Base-by-base conservation (phyloP, 805 yeast species). In the Myxozyma neotropica region DNA sequence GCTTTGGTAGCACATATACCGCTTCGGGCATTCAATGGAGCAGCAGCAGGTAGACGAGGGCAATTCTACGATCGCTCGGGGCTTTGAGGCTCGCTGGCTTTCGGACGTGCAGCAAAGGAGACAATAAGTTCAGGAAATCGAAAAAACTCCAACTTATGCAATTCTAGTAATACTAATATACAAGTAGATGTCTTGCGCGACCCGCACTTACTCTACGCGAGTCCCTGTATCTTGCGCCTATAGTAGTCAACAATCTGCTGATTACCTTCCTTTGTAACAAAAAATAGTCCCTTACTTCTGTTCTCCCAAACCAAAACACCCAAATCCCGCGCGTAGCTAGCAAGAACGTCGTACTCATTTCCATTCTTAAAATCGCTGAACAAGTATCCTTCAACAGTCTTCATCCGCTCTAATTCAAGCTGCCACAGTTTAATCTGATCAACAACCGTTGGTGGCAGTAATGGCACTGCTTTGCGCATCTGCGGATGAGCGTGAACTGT, bases 401-500 rank as follows among this genome's bases (percentile, higher is more conserved):
- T 85, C 65, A 94, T 89, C 74, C 99, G 82, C 72, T 94, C 98
- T 75, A 92, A 75, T 72, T 94, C 99, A 61, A 94, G 78, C 76
- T 94, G 98, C 99, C 99, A 94, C 54, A 94, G 78, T 71, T 85
- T 86, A 67, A 94, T 89, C 72, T 94, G 99, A 74, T 94, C 99
- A 0, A 89, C 88, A n/a, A 94, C 96, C 0, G 96, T 94, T 0
- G 98, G 96, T 2, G 98, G 98, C 12, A 94, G 86, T 85, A 59
- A 84, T 68, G 63, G 81, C 71, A 65, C 84, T 80, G 6, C 80
- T 74, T 86, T 79, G 56, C 84, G 76, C 94, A 93, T 88, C 71
- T 91, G 96, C 1, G 95, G 88, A 74, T 93, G 98, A 0, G 97
- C 96, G 77, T 94, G 97, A 0, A 91, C 82, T 64, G 89, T 91